Conservation (phyloP, 176 grass and related monocot species). For the Aegilops sharonensis region DNA sequence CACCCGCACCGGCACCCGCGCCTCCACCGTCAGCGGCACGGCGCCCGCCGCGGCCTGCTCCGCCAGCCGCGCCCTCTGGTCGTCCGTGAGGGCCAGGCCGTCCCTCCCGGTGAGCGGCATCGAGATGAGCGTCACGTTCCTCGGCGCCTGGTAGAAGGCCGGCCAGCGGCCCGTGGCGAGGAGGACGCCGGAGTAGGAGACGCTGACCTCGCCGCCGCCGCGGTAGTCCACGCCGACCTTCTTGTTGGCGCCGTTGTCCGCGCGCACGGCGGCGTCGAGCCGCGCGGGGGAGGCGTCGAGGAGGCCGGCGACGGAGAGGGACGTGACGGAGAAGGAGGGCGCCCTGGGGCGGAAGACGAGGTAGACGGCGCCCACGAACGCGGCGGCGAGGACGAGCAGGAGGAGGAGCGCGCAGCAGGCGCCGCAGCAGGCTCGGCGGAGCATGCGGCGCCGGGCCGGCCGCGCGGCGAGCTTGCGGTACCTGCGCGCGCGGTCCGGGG, state of each 20-base stretch:
- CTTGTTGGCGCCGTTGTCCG: conserved; percentile 54
- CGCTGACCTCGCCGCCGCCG: conserved; percentile 38
- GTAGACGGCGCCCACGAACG: conserved; percentile 37
- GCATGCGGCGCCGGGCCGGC: conserved; percentile 27
- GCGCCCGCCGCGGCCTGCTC: conserved; percentile 23
- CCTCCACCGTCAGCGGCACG: conserved; percentile 53
- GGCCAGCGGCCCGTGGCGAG: conserved; percentile 68
- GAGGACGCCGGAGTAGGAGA: conserved; percentile 41
- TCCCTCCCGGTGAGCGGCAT: conserved; percentile 14
- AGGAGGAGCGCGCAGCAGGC: conserved; percentile 10
- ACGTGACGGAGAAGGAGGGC: conserved; percentile 60
- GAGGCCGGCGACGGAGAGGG: conserved; percentile 53
- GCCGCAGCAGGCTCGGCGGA: conserved; percentile 36
- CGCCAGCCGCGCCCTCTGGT: background rate
- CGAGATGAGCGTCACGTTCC: conserved; percentile 60
- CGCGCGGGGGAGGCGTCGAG: background rate
- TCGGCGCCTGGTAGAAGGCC: conserved; percentile 52
- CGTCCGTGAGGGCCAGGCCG: conserved; percentile 31
- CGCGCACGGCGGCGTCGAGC: conserved; percentile 48
- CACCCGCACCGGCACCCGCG: conserved; percentile 39
- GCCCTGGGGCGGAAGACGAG: conserved; percentile 60
- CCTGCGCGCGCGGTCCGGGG: conserved; percentile 51
- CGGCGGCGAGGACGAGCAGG: conserved; percentile 22
- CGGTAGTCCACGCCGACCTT: conserved; percentile 68
- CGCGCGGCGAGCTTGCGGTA: conserved; percentile 47